These are phyloP conservation scores for Cinnamomum micranthum DNA, from an alignment of 164 flowering plant genomes.

Conservation along the genomic window DNA sequence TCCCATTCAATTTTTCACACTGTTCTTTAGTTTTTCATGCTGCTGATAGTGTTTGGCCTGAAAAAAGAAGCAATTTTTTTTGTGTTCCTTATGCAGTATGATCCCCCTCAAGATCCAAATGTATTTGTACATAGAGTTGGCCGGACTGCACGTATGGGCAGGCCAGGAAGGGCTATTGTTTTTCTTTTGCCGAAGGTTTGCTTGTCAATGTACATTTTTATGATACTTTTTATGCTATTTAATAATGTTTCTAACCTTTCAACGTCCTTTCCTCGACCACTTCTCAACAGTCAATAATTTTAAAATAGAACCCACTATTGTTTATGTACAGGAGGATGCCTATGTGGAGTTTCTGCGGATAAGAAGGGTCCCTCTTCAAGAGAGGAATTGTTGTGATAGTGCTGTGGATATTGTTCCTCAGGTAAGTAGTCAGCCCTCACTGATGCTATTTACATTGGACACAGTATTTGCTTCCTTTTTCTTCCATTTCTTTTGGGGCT, in stretches of 20 bases:
- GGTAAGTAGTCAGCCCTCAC: slow-evolving; percentile 13
- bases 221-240: neutral
- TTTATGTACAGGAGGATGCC: slow-evolving; percentile 66
- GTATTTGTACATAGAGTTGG: slow-evolving; percentile 94
- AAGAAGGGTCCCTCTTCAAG: slow-evolving; percentile 73
- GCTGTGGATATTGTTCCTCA: slow-evolving; percentile 63
- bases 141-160: slow-evolving; percentile 91
- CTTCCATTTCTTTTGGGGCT: neutral
- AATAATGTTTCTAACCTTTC: too few relatives aligned
- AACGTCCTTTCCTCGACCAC: too few relatives aligned
- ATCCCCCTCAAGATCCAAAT: slow-evolving; percentile 93
- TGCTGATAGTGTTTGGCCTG: neutral
- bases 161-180: slow-evolving; percentile 74
- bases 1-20: neutral
- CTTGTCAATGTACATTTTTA: neutral
- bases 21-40: neutral
- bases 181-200: slow-evolving; percentile 82
- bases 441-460: neutral
- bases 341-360: slow-evolving; percentile 76
- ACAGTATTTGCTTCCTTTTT: neutral
- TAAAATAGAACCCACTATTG: neutral
- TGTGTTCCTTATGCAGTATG: slow-evolving; percentile 64
- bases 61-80: neutral
- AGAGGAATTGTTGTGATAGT: slow-evolving; percentile 47
- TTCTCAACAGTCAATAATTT: too few relatives aligned